Base-by-base conservation (phyloP, 202 grass and related monocot genomes). In the Schoenoplectus triqueter region DNA sequence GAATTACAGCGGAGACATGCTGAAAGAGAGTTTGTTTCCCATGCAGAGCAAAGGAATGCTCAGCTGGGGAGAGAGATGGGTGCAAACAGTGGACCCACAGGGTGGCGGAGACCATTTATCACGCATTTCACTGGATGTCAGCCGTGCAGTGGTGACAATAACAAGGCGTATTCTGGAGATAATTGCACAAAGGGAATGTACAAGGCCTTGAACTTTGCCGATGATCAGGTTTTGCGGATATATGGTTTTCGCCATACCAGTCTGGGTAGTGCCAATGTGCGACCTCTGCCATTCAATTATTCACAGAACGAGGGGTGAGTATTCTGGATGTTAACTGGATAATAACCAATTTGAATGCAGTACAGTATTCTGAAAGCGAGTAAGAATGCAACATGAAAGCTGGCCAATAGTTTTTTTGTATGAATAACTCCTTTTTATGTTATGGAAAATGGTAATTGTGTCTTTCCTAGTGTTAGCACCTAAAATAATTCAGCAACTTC, bases 41-140 rank as follows among this genome's bases (percentile, higher is more conserved):
- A 71, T 84, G 92, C 92, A 19, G 61, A 48, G 69, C 69, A 78
- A 15, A 85, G 84, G 82, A 67, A 84, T 15, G 84, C 17, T 17
- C 64, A 85, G 55, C 66, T 91, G 51, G 14, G 14, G 44, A 4
- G 0, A 1, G 62, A 73, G 7, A 69, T 69, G 2, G 87, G 57
- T 40, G 88, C 62, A 45, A 80, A 66, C 66, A 85, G 57, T 78
- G 92, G 94, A 6, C 71, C 85, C 21, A 2, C 3, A 9, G 90
- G 90, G 11, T 92, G 89, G 90, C 83, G 91, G 3, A 85, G 94
- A 1, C 94, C 94, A 0, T 92, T 97, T 80, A 68, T 97, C 48
- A 97, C 95, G 68, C 95, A 97, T 85, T 97, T 97, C 91, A 94
- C 92, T 21, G 95, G 95, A 5, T 97, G 95, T 79, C 95, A 97